Evolutionary conservation across 805 yeast species (phyloP).

Genomic region (Barnettozyma vustinii): DNA sequence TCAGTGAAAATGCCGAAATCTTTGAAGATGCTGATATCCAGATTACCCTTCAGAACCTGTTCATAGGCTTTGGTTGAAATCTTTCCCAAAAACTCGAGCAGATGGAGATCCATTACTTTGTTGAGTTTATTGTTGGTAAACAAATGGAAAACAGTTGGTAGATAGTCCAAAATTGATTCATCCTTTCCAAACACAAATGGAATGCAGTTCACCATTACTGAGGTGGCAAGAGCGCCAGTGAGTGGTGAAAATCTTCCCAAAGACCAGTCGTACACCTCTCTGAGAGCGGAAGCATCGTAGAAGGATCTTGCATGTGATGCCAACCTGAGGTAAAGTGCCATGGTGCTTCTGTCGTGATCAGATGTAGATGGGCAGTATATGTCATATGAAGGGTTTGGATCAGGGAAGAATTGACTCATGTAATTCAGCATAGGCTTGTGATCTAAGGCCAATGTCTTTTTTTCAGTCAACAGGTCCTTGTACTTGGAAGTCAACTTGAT

Average conservation of each 20-base stretch:
- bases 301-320: slow-evolving; percentile 51
- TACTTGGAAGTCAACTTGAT: slow-evolving; percentile 44
- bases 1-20: slow-evolving; percentile 57
- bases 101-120: slow-evolving; percentile 52
- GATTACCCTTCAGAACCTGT: slow-evolving; percentile 26
- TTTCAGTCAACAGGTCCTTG: slow-evolving; percentile 24
- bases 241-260: slow-evolving; percentile 48
- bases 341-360: slow-evolving; percentile 41
- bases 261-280: slow-evolving; percentile 44
- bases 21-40: slow-evolving; percentile 34
- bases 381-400: slow-evolving; percentile 45
- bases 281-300: slow-evolving; percentile 42
- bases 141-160: slow-evolving; percentile 64
- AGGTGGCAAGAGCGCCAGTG: slow-evolving; percentile 46
- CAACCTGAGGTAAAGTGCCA: slow-evolving; percentile 43
- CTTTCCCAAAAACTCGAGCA: slow-evolving; percentile 61
- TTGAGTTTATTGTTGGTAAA: slow-evolving; percentile 56
- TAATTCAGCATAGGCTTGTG: slow-evolving; percentile 30
- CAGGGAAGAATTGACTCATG: slow-evolving; percentile 34
- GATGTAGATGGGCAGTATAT: slow-evolving; percentile 27
- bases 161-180: slow-evolving; percentile 45
- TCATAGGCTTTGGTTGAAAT: slow-evolving; percentile 45
- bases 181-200: slow-evolving; percentile 37
- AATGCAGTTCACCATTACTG: slow-evolving; percentile 46
- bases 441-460: slow-evolving; percentile 30